Evolutionary conservation across 225 moss, liverwort and hornwort species (phyloP).

Genomic region (Pseudisothecium myosuroides): DNA sequence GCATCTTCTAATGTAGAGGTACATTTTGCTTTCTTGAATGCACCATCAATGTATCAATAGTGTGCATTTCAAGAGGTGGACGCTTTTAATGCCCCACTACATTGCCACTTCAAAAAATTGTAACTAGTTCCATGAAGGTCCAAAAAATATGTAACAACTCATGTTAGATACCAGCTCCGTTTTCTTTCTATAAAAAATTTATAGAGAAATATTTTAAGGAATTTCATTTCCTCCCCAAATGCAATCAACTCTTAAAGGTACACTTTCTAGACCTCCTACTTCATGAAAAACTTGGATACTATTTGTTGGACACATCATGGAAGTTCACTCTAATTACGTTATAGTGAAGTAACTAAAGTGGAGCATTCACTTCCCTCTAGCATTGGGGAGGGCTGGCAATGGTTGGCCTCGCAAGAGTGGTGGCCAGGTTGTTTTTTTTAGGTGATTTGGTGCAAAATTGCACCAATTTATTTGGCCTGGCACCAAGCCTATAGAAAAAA

Average conservation of each 20-base stretch:
- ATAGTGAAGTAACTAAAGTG: no score
- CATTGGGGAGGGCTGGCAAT: no score
- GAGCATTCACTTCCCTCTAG: no score
- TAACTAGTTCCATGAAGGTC: background rate
- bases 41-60: background rate
- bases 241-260: background rate
- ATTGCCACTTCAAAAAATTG: background rate
- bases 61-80: background rate
- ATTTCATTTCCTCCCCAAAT: no score
- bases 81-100: rapidly evolving
- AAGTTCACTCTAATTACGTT: no score
- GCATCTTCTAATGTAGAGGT: background rate
- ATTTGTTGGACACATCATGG: no score
- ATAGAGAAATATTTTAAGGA: background rate
- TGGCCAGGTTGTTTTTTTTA: no score
- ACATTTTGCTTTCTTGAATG: background rate
- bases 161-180: rapidly evolving
- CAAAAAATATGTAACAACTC: background rate
- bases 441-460: no score
- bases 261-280: background rate
- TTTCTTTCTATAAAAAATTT: background rate
- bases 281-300: background rate
- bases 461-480: no score
- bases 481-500: no score
- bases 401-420: no score